Evolutionary conservation across 306 rosid genomes (phyloP).

Genomic region (Rubus idaeus): DNA sequence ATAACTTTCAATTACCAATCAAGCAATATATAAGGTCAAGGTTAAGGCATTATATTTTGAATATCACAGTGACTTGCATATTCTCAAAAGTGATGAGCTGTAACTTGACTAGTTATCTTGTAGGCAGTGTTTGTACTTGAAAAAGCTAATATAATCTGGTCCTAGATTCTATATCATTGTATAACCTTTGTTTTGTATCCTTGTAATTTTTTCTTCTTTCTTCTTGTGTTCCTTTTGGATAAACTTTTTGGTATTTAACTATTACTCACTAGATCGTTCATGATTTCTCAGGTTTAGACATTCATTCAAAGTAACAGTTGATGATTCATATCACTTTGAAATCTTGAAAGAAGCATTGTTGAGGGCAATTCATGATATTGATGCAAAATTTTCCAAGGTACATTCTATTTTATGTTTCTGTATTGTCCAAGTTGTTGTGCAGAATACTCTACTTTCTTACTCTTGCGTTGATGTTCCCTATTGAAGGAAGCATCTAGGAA

Average conservation of each 20-base stretch:
- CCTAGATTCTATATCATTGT: neutral
- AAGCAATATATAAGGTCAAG: neutral
- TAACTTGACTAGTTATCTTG: neutral
- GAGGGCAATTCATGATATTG: conserved; percentile 86
- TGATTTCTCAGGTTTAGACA: conserved; percentile 68
- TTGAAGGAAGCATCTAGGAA: conserved; percentile 81
- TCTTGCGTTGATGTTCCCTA: conserved; percentile 41
- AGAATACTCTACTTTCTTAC: conserved; percentile 1
- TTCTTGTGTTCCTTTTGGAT: neutral
- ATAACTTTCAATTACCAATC: neutral
- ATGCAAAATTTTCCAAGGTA: conserved; percentile 82
- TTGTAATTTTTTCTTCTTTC: neutral
- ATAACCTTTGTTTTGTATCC: neutral
- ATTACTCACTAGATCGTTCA: conserved; percentile 19
- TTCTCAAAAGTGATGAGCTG: neutral
- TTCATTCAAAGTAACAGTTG: conserved; percentile 52
- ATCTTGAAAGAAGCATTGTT: conserved; percentile 88
- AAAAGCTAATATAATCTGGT: neutral
- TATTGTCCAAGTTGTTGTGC: conserved; percentile 21
- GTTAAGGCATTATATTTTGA: neutral
- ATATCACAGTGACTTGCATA: neutral
- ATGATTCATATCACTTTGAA: conserved; percentile 77
- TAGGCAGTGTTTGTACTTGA: neutral
- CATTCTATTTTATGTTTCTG: conserved; percentile 30
- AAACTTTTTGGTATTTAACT: neutral